A percentile compares a stretch with the other conserved stretches of the same genome.
phyloP scores from a whole-genome alignment of 2,329 filamentous ascomycete species.

The Didymella pinodella region DNA sequence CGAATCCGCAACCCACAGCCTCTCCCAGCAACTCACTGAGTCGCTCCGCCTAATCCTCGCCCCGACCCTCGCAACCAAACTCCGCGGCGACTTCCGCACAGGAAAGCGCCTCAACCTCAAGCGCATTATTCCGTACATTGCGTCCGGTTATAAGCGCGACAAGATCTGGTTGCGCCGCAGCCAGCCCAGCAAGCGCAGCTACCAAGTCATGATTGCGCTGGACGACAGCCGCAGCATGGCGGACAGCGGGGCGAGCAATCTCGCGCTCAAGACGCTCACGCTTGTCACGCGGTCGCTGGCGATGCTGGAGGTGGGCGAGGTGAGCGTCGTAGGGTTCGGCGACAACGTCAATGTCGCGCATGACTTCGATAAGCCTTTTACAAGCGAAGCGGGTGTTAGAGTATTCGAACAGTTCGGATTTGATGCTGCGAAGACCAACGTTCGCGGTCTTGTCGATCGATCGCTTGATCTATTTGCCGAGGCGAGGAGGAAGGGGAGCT shows the following conservation, averaged over 20 bases:
- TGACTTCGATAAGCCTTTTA: constrained; percentile 82
- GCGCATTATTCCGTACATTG: constrained; percentile 98
- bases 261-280: constrained; percentile 93
- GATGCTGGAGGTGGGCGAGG: constrained; percentile 93
- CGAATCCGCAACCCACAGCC: constrained; percentile 81
- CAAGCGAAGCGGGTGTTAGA: constrained; percentile 79
- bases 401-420: constrained; percentile 88
- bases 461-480: constrained; percentile 83
- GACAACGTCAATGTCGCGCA: constrained; percentile 84
- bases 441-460: constrained; percentile 76
- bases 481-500: constrained; percentile 68
- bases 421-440: constrained; percentile 83
- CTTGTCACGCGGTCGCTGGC: constrained; percentile 86
- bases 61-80: constrained; percentile 92
- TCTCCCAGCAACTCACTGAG: constrained; percentile 89
- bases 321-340: constrained; percentile 92
- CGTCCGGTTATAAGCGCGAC: constrained; percentile 96
- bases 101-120: constrained; percentile 99
- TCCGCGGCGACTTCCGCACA: constrained; percentile 94
- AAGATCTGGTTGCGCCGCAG: constrained; percentile 99
- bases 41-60: constrained; percentile 95
- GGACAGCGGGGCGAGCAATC: constrained; percentile 75
- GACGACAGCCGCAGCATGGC: constrained; percentile 97
- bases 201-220: constrained; percentile 97
- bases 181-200: constrained; percentile 89